Percentiles rank a stretch among this genome's conserved stretches.
Evolutionary conservation across 371 early-diverging fungal species (phyloP).

Genomic region (Rozella allomycis): DNA sequence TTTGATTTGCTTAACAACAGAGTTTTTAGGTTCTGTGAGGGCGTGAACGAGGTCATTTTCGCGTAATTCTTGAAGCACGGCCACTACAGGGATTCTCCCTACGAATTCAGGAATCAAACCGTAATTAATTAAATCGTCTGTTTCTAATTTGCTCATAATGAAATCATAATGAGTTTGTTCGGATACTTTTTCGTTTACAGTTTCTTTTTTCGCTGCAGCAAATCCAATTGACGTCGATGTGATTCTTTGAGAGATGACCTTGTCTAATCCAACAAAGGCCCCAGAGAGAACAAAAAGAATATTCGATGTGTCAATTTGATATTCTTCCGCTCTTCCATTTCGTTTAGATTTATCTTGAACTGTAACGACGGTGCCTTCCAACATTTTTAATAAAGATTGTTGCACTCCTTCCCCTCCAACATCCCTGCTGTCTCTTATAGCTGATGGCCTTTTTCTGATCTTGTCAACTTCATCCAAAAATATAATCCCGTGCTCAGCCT

Average conservation of each 20-base stretch:
- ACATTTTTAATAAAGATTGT: slow-evolving; percentile 61
- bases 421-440: slow-evolving; percentile 35
- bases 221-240: slow-evolving; percentile 6
- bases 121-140: slow-evolving; percentile 49
- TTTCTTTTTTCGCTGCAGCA: no score
- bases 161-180: slow-evolving; percentile 5
- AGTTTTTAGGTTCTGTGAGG: slow-evolving; percentile 61
- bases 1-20: slow-evolving; percentile 58
- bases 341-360: slow-evolving; percentile 32
- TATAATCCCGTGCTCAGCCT: slow-evolving; percentile 69
- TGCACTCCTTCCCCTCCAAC: slow-evolving; percentile 86
- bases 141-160: background rate
- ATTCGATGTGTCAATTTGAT: slow-evolving; percentile 61
- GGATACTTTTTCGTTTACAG: background rate
- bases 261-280: slow-evolving; percentile 72
- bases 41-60: slow-evolving; percentile 50
- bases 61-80: slow-evolving; percentile 42
- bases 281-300: slow-evolving; percentile 74
- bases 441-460: slow-evolving; percentile 13
- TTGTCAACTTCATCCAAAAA: slow-evolving; percentile 78
- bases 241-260: slow-evolving; percentile 46
- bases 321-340: slow-evolving; percentile 12
- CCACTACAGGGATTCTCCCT: slow-evolving; percentile 56
- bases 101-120: slow-evolving; percentile 81
- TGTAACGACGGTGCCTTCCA: slow-evolving; percentile 67